phyloP scores from a whole-genome alignment of 2,329 filamentous ascomycete genomes.

The Lanzia echinophila region DNA sequence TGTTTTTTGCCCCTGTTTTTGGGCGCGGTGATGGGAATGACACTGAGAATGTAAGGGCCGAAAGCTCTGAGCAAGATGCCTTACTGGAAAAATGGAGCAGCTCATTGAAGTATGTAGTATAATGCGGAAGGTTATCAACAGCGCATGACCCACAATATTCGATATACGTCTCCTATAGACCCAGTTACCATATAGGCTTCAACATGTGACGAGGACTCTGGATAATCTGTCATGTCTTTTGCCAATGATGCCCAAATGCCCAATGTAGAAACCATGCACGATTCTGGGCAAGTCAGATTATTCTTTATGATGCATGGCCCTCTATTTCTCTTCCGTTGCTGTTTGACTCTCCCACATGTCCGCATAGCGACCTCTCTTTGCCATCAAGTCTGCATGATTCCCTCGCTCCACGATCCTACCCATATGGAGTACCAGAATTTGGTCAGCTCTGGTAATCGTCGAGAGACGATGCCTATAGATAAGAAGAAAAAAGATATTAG shows the following conservation, averaged over 20 bases:
- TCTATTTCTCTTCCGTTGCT: neutral
- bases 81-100: neutral
- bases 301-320: neutral
- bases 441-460: constrained; percentile 84
- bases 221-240: no score
- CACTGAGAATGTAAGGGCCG: neutral
- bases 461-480: constrained; percentile 59
- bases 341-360: constrained; percentile 37
- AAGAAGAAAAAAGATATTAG: neutral
- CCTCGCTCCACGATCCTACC: constrained; percentile 69
- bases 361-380: constrained; percentile 56
- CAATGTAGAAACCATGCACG: no score
- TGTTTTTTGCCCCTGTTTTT: constrained; percentile 2
- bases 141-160: neutral
- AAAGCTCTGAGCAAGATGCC: neutral
- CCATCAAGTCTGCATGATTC: constrained; percentile 64
- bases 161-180: neutral
- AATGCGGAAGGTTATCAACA: neutral
- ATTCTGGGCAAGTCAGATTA: neutral
- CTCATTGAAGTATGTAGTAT: neutral
- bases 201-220: no score
- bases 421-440: constrained; percentile 72
- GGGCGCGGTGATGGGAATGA: constrained; percentile 1
- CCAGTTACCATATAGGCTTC: no score
- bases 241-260: no score